Percentiles rank a stretch among this genome's conserved stretches.
Evolutionary conservation across 768 basidiomycete species (phyloP).

Genomic region (Cystobasidium tubakii): DNA sequence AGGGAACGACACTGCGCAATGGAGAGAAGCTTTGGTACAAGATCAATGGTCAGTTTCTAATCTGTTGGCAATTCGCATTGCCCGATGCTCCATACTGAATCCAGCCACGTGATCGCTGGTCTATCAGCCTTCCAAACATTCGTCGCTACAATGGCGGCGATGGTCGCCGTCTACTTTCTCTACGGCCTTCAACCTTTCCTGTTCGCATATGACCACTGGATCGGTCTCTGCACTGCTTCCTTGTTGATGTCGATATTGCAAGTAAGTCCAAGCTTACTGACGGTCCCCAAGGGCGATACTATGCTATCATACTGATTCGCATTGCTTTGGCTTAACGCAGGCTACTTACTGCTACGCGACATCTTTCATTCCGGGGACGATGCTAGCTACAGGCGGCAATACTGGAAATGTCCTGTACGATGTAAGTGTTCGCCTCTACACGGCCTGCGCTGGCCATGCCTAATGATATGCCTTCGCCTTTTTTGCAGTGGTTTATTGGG

Average conservation of each 20-base stretch:
- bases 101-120: conserved; percentile 8
- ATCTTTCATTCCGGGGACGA: conserved; percentile 53
- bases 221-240: conserved; percentile 78
- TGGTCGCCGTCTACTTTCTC: conserved; percentile 63
- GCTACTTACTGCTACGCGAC: conserved; percentile 62
- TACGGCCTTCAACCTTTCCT: conserved; percentile 75
- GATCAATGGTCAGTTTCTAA: conserved; percentile 80
- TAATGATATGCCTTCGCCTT: too few relatives aligned
- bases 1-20: conserved; percentile 66
- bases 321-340: too few relatives aligned
- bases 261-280: conserved; percentile 13
- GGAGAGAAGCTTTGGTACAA: conserved; percentile 73
- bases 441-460: too few relatives aligned
- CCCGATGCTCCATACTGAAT: too few relatives aligned
- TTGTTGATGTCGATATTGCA: conserved; percentile 71
- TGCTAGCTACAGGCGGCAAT: conserved; percentile 90
- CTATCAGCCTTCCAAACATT: conserved; percentile 86
- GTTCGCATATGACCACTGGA: conserved; percentile 84
- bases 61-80: neutral
- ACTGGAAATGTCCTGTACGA: conserved; percentile 81
- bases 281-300: too few relatives aligned
- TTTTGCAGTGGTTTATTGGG: conserved; percentile 77
- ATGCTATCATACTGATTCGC: too few relatives aligned
- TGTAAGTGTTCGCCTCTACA: conserved; percentile 55
- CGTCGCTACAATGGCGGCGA: conserved; percentile 69